Percentiles rank a stretch among this genome's conserved stretches.
These are phyloP conservation scores for Rubus idaeus DNA, from an alignment of 306 rosid species.

Conservation along the genomic window DNA sequence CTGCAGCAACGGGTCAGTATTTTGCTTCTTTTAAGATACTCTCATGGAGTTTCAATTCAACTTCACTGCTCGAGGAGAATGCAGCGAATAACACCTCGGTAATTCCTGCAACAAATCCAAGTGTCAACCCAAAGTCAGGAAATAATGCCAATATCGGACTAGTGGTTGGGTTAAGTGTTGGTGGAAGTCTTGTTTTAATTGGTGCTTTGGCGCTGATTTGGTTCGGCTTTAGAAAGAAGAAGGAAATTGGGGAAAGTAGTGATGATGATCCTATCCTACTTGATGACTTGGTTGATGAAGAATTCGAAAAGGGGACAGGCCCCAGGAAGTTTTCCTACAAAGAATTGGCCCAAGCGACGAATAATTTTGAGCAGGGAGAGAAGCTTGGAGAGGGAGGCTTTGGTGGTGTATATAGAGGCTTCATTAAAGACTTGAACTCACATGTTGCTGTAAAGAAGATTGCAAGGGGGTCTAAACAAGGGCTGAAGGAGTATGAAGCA, in stretches of 20 bases:
- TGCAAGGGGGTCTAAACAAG: not conserved
- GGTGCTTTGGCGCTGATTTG: not conserved
- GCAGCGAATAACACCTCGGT: not conserved
- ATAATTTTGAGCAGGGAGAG: not conserved
- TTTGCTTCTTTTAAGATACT: not conserved
- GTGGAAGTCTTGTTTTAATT: not conserved
- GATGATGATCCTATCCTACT: conserved; percentile 15
- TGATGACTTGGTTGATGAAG: conserved; percentile 27
- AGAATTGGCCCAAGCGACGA: not conserved
- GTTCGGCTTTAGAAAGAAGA: conserved; percentile 17
- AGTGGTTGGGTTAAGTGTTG: not conserved
- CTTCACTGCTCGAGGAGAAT: not conserved
- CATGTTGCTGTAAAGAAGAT: not conserved
- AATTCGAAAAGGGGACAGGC: conserved; percentile 36
- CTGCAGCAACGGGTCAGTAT: not conserved
- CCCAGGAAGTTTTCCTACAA: conserved; percentile 9
- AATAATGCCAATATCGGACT: not conserved
- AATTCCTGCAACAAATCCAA: not conserved
- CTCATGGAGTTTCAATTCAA: not conserved
- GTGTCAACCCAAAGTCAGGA: not conserved
- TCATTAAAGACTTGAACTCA: not conserved
- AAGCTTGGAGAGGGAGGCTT: conserved; percentile 19
- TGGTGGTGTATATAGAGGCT: conserved; percentile 14
- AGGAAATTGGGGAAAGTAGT: not conserved
- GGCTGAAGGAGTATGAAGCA: not conserved